These are phyloP conservation scores for Aspergillus jensenii DNA, from an alignment of 2,329 filamentous ascomycete genomes.

Conservation along the genomic window DNA sequence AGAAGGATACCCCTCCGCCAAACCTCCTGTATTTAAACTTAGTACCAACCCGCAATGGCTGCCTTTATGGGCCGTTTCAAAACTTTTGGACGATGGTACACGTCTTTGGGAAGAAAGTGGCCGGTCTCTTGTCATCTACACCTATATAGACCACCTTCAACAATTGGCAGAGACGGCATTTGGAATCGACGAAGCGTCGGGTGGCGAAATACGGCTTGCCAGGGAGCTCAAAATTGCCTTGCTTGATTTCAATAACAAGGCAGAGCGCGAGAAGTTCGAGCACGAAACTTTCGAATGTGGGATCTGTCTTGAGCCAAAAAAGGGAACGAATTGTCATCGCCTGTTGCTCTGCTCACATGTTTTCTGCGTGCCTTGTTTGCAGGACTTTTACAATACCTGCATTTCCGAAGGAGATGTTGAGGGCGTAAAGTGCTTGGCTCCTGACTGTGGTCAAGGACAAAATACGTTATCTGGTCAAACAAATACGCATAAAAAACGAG, in stretches of 20 bases:
- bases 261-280: constrained; percentile 73
- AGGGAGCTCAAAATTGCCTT: constrained; percentile 64
- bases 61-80: constrained; percentile 42
- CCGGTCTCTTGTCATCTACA: constrained; percentile 56
- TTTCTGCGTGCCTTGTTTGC: constrained; percentile 84
- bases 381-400: constrained; percentile 85
- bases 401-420: constrained; percentile 82
- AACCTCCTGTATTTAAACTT: constrained; percentile 52
- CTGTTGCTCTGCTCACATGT: constrained; percentile 85
- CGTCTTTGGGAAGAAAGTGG: constrained; percentile 62
- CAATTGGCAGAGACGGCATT: constrained; percentile 58
- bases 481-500: constrained; percentile 59
- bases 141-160: constrained; percentile 61
- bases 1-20: constrained; percentile 54
- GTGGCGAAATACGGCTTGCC: constrained; percentile 49
- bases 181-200: constrained; percentile 43
- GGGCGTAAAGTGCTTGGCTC: constrained; percentile 75
- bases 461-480: constrained; percentile 18
- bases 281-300: constrained; percentile 84
- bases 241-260: constrained; percentile 74
- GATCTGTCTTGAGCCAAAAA: constrained; percentile 89
- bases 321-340: constrained; percentile 75
- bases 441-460: constrained; percentile 71
- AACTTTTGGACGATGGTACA: constrained; percentile 48
- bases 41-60: constrained; percentile 55